phyloP scores from a whole-genome alignment of 345 rosid species.

The Aquilaria sinensis region DNA sequence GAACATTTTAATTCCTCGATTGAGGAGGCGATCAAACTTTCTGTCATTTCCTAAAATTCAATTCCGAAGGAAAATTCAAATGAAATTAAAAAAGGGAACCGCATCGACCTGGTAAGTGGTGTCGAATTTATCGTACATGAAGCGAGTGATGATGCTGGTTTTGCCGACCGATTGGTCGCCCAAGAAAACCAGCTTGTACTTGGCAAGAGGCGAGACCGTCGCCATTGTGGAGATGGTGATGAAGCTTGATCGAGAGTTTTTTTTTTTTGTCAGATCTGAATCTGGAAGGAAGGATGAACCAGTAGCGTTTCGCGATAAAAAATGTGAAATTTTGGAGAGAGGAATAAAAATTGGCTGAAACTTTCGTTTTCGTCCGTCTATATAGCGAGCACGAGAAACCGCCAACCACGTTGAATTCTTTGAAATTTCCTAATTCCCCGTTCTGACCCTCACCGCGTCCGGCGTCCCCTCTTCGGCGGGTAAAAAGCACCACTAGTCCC shows the following conservation, averaged over 20 bases:
- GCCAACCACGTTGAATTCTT: slow-evolving; percentile 25
- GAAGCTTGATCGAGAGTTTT: not conserved
- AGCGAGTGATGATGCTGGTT: slow-evolving; percentile 90
- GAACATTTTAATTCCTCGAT: too few relatives aligned
- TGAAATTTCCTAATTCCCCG: slow-evolving; percentile 3
- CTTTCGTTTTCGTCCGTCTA: slow-evolving; percentile 18
- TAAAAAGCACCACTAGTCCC: too few relatives aligned
- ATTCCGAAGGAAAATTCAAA: too few relatives aligned
- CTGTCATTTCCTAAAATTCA: not conserved
- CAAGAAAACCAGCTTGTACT: slow-evolving; percentile 74
- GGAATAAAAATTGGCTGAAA: slow-evolving; percentile 4
- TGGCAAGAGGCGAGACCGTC: slow-evolving; percentile 74
- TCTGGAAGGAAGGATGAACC: slow-evolving; percentile 2
- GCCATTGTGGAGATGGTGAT: slow-evolving; percentile 36
- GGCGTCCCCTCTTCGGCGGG: too few relatives aligned
- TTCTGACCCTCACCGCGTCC: not conserved
- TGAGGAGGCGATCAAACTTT: not conserved
- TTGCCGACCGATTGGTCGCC: slow-evolving; percentile 91
- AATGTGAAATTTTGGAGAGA: slow-evolving; percentile 1
- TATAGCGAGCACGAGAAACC: slow-evolving; percentile 26
- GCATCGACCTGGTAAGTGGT: slow-evolving; percentile 70
- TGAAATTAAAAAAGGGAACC: not conserved
- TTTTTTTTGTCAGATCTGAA: slow-evolving; percentile 29
- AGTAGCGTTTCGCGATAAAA: not conserved
- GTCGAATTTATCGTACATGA: slow-evolving; percentile 95